Conservation (phyloP, 768 basidiomycete genomes). For the Lentinula sp. region DNA sequence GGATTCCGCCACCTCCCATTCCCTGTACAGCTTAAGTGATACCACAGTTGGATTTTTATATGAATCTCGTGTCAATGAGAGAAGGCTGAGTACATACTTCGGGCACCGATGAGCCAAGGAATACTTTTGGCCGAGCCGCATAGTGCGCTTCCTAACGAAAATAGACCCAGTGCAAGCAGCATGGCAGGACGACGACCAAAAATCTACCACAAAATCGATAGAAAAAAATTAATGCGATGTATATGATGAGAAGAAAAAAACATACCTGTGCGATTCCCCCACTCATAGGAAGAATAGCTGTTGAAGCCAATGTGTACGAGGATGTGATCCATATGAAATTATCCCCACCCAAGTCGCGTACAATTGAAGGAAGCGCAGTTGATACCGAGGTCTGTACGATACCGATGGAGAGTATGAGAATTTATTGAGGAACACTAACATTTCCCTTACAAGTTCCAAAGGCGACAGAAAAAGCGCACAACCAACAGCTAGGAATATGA, state of each 20-base stretch:
- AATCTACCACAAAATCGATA: background rate
- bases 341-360: conserved; percentile 18
- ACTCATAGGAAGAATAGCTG: conserved; percentile 24
- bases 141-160: conserved; percentile 22
- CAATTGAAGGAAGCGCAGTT: conserved; percentile 25
- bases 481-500: conserved; percentile 22
- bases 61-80: background rate
- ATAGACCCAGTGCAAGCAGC: background rate
- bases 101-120: conserved; percentile 21
- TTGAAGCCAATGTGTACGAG: conserved; percentile 19
- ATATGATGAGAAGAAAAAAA: background rate
- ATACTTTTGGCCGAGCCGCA: conserved; percentile 23
- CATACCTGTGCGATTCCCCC: conserved; percentile 24
- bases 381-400: conserved; percentile 14
- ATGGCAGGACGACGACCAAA: background rate
- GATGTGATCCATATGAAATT: conserved; percentile 21
- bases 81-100: conserved; percentile 6
- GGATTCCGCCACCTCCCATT: conserved; percentile 4
- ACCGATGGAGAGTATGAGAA: background rate
- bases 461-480: conserved; percentile 23
- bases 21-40: conserved; percentile 4
- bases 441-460: conserved; percentile 16
- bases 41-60: background rate
- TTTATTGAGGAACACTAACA: background rate
- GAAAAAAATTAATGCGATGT: too few species aligned